Percentiles rank a stretch among this genome's conserved stretches.
Conservation (phyloP, 1,284 basidiomycete species). For the Fistulina hepatica region DNA sequence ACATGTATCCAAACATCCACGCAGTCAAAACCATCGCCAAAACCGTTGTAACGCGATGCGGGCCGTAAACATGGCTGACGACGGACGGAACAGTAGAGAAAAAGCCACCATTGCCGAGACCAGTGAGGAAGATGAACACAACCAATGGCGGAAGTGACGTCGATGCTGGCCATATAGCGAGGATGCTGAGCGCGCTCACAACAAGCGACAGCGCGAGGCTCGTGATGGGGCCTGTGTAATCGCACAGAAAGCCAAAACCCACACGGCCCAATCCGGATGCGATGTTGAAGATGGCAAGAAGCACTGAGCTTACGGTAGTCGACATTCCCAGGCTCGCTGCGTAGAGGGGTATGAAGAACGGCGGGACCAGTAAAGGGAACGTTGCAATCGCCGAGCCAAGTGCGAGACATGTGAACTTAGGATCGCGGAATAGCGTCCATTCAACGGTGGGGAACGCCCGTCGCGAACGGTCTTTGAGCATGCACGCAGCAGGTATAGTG, state of each 20-base stretch:
- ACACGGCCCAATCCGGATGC: conserved; percentile 24
- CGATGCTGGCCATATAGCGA: conserved; percentile 25
- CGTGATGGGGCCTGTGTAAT: conserved; percentile 22
- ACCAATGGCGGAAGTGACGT: conserved; percentile 23
- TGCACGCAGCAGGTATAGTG: conserved; percentile 22
- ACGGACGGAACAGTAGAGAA: conserved; percentile 26
- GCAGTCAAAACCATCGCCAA: conserved; percentile 25
- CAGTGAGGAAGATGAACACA: conserved; percentile 21
- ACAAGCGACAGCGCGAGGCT: conserved; percentile 19
- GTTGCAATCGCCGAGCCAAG: conserved; percentile 24
- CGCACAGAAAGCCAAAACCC: conserved; percentile 20
- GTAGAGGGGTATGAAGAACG: conserved; percentile 28
- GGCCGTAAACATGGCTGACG: conserved; percentile 20
- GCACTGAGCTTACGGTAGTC: conserved; percentile 16
- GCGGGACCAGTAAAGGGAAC: conserved; percentile 27
- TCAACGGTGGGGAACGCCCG: conserved; percentile 7
- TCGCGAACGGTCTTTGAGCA: conserved; percentile 18
- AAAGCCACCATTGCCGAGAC: conserved; percentile 24
- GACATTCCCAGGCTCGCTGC: conserved; percentile 23
- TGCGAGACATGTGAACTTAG: conserved; percentile 24
- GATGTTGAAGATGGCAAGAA: conserved; percentile 25
- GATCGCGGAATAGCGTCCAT: conserved; percentile 23
- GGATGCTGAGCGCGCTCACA: conserved; percentile 21
- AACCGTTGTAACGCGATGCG: conserved; percentile 17
- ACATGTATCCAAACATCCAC: conserved; percentile 18